Conservation (phyloP, 192 early-diverging fungal species). For the Gryganskiella cystojenkinii region DNA sequence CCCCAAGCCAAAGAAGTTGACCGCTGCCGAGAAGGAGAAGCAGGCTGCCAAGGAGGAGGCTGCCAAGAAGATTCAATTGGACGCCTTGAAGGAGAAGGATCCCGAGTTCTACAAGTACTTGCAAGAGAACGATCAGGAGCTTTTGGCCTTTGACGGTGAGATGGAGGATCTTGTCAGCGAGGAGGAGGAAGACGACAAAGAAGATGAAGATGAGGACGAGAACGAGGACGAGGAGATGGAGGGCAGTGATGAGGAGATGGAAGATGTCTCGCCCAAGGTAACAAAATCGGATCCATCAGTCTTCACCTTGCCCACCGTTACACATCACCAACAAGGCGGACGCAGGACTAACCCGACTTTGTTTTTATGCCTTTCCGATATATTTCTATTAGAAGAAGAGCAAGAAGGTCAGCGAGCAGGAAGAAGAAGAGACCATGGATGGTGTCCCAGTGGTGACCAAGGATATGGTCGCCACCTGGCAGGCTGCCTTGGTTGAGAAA, state of each 20-base stretch:
- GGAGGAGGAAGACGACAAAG: conserved; percentile 57
- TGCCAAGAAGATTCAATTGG: conserved; percentile 83
- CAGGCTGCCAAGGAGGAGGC: conserved; percentile 56
- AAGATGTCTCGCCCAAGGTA: conserved; percentile 27
- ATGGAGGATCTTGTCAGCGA: conserved; percentile 58
- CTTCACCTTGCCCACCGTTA: background rate
- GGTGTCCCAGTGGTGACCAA: conserved; percentile 68
- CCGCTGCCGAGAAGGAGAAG: conserved; percentile 38
- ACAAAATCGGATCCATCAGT: conserved; percentile 40
- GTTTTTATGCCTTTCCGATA: background rate
- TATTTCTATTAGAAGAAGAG: conserved; percentile 25
- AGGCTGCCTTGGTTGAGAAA: conserved; percentile 62
- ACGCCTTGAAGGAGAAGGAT: conserved; percentile 86
- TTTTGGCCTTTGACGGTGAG: conserved; percentile 79
- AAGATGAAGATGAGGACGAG: conserved; percentile 36
- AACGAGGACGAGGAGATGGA: conserved; percentile 24
- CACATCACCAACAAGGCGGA: background rate
- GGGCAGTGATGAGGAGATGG: conserved; percentile 27
- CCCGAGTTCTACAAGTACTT: conserved; percentile 95
- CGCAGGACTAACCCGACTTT: background rate
- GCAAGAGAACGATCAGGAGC: conserved; percentile 84
- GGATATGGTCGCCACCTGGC: conserved; percentile 82
- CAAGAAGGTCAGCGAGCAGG: conserved; percentile 36
- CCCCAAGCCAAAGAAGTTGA: conserved; percentile 31
- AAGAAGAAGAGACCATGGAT: conserved; percentile 54